Base-by-base conservation (phyloP, 768 basidiomycete species). In the Amanita pallidorosea region DNA sequence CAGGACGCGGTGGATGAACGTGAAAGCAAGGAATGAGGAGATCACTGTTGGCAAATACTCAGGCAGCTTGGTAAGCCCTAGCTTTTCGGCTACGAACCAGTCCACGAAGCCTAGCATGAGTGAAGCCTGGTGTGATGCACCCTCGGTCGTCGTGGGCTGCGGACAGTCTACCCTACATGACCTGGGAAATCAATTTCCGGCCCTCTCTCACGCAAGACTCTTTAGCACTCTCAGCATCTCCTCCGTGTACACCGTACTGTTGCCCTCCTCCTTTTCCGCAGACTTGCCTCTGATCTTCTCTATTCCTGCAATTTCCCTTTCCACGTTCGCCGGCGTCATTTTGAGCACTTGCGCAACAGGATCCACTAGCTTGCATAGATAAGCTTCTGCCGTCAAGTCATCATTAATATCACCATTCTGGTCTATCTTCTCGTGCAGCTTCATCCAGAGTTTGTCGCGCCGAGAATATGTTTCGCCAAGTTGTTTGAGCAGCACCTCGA, bases 21-120 rank as follows among this genome's bases (percentile, higher is more conserved):
- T 71, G 61, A 88, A 89, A 49, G 71, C 69, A 23, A 74, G 54
- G 58, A 80, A 77, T 2, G 83, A 69, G 56, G 70, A 65, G 41
- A 77, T 61, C 45, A 87, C 68, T 2, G 75, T 71, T 31, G 75
- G 69, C 15, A 85, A 70, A 57, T 81, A 72, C 2, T 72, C 69
- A 0, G 76, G 71, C 43, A 88, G 72, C 49, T 76, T 71, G 13
- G 70, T 68, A 38, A 87, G 70, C 42, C 76, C 74, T 43, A 81
- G 65, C 27, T 58, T 65, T 44, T 65, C 61, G 15, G 12, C 49
- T 1, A 43, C 25, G 44, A 52, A 41, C 20, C 34, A 22, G 44
- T 52, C 44, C 4, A 52, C 36, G 22, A 22, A 23, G 49, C 29
- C 49, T 43, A 18, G 8, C 49, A 50, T 50, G 36, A 9, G 31